These are phyloP conservation scores for Rhododendron simsii DNA, from an alignment of 148 eudicot species.

Conservation along the genomic window DNA sequence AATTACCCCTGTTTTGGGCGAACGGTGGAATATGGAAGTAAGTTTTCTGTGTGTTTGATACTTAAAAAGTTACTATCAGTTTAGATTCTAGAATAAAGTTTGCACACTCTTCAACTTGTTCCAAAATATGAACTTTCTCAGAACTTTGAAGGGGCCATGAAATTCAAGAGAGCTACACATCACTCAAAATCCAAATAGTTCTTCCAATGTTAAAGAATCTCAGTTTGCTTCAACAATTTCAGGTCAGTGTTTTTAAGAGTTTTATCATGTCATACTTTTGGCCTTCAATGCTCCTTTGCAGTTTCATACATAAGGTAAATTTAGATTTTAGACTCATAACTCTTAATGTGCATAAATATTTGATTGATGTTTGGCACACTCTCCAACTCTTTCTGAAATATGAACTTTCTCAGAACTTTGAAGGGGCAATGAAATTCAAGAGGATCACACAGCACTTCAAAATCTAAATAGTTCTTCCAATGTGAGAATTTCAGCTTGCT, in stretches of 20 bases:
- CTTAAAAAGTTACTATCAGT: too few relatives aligned
- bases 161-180: not conserved
- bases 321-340: too few relatives aligned
- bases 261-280: too few relatives aligned
- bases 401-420: not conserved
- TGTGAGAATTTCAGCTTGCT: not conserved
- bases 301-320: too few relatives aligned
- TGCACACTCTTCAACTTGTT: too few relatives aligned
- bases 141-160: not conserved
- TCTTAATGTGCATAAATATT: too few relatives aligned
- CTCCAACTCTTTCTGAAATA: not conserved
- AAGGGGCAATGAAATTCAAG: not conserved
- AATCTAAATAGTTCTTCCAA: not conserved
- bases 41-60: too few relatives aligned
- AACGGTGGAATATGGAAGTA: too few relatives aligned
- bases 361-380: not conserved
- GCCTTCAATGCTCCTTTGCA: too few relatives aligned
- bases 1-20: too few relatives aligned
- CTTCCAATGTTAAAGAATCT: not conserved
- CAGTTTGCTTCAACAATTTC: not conserved
- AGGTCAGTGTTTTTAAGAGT: not conserved
- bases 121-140: not conserved
- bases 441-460: not conserved
- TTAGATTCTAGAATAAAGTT: too few relatives aligned
- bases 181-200: not conserved